Evolutionary conservation across 352 stramenopile species (phyloP).

Genomic region (Saprolegnia diclina): DNA sequence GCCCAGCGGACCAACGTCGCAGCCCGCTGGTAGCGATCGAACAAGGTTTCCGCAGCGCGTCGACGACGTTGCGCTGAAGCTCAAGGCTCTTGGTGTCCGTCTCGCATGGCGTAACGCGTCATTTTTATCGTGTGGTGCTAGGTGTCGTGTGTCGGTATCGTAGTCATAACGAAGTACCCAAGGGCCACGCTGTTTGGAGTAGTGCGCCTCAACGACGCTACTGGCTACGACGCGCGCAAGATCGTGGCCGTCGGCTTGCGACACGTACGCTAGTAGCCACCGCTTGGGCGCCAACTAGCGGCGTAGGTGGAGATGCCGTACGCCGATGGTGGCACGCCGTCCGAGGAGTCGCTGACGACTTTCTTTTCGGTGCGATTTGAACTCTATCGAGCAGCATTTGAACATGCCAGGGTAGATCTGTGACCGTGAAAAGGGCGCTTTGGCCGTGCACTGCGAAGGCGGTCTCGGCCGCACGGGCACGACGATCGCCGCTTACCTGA

Average conservation of each 20-base stretch:
- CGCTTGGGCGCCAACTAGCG: background rate
- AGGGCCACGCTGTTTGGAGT: constrained; percentile 35
- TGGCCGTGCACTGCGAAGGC: constrained; percentile 98
- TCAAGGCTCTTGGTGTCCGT: constrained; percentile 37
- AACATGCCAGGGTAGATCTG: constrained; percentile 65
- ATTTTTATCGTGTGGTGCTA: too few relatives aligned
- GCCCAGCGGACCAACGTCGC: constrained; percentile 79
- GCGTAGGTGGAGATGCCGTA: constrained; percentile 87
- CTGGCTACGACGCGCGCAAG: constrained; percentile 82
- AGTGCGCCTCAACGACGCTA: constrained; percentile 94
- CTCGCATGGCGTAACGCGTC: too few relatives aligned
- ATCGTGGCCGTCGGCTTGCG: constrained; percentile 88
- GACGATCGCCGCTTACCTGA: constrained; percentile 93
- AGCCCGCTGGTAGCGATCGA: constrained; percentile 54
- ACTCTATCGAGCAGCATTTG: too few relatives aligned
- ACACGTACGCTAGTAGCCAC: constrained; percentile 43
- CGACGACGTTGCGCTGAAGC: constrained; percentile 73
- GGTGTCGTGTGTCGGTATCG: constrained; percentile 10
- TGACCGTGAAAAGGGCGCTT: constrained; percentile 58
- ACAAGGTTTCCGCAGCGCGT: constrained; percentile 83
- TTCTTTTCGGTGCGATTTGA: constrained; percentile 62
- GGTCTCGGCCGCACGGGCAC: constrained; percentile 94
- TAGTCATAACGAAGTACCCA: background rate
- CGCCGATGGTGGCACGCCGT: constrained; percentile 89
- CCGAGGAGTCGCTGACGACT: constrained; percentile 69